These are phyloP conservation scores for Caryopteris hybrid DNA, from an alignment of 305 asterid genomes.

Conservation along the genomic window DNA sequence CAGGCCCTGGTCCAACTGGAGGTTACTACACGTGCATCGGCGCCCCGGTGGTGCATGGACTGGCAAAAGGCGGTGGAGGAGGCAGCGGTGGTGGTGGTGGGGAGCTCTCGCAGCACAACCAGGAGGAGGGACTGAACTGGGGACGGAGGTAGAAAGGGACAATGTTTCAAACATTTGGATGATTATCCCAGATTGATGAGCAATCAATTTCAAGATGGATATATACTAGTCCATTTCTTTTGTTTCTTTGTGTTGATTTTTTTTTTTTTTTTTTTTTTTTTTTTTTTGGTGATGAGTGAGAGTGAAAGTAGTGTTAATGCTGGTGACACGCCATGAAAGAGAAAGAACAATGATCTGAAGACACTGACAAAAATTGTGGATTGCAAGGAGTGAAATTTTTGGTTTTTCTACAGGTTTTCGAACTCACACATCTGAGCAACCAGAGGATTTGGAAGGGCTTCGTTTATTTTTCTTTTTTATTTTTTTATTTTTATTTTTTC, in stretches of 20 bases:
- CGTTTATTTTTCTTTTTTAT: not conserved
- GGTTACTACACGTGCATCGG: slow-evolving; percentile 64
- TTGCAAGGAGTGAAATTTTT: not conserved
- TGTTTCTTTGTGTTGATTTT: not conserved
- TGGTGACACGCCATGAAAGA: slow-evolving; percentile 24
- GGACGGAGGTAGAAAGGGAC: slow-evolving; percentile 30
- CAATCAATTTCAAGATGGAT: too few species aligned
- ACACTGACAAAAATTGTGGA: slow-evolving; percentile 34
- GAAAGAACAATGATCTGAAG: slow-evolving; percentile 22
- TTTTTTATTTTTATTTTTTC: not conserved
- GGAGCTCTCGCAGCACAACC: not conserved
- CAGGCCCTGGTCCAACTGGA: not conserved
- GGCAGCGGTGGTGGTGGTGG: not conserved
- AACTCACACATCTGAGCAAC: too few species aligned
- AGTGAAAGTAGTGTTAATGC: slow-evolving; percentile 26
- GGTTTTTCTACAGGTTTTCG: not conserved
- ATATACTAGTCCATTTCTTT: slow-evolving; percentile 6
- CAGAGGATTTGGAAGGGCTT: slow-evolving; percentile 19
- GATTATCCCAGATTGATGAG: too few species aligned
- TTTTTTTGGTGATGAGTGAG: slow-evolving; percentile 20
- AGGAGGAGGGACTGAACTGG: slow-evolving; percentile 35
- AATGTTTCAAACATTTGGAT: not conserved
- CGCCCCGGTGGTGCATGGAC: slow-evolving; percentile 47
- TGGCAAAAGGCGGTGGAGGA: not conserved
- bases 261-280: too few species aligned